A percentile compares a stretch with the other conserved stretches of the same genome.
phyloP scores from a whole-genome alignment of 352 stramenopile genomes.

The Globisporangium cederbergense region DNA sequence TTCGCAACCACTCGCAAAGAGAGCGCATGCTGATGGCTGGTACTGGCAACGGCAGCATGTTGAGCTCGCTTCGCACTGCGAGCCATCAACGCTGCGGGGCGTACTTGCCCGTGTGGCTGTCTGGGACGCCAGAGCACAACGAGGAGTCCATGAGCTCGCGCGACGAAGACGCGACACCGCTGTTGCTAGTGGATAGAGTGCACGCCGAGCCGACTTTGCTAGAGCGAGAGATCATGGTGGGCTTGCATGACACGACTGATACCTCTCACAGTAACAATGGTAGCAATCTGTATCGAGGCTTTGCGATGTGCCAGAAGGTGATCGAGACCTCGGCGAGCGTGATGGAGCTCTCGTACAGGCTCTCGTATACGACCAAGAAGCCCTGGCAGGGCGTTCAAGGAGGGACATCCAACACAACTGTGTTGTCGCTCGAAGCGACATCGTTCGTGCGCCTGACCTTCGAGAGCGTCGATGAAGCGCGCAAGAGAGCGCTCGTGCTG shows the following conservation, averaged over 20 bases:
- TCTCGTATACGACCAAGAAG: constrained; percentile 32
- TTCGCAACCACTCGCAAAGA: constrained; percentile 20
- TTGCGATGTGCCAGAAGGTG: constrained; percentile 35
- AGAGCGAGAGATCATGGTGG: constrained; percentile 56
- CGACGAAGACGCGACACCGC: constrained; percentile 44
- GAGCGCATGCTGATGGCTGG: background rate
- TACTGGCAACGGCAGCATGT: background rate
- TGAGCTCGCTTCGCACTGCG: background rate
- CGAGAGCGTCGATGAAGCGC: constrained; percentile 62
- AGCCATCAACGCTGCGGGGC: constrained; percentile 42
- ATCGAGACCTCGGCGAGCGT: constrained; percentile 32
- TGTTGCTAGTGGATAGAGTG: constrained; percentile 52
- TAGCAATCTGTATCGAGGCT: constrained; percentile 23
- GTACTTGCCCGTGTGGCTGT: constrained; percentile 63
- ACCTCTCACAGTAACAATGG: constrained; percentile 13
- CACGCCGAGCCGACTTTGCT: constrained; percentile 54
- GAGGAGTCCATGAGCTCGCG: constrained; percentile 62
- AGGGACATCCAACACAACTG: background rate
- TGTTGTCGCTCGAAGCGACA: constrained; percentile 27
- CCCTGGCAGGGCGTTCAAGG: constrained; percentile 11
- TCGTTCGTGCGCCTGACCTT: constrained; percentile 74
- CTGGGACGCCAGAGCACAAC: constrained; percentile 41
- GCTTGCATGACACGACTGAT: background rate
- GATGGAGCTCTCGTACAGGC: constrained; percentile 37
- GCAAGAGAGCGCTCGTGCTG: constrained; percentile 60